Percentiles rank a stretch among this genome's conserved stretches.
Conservation (phyloP, 2,329 filamentous ascomycete genomes). For the Calonectria multiphialidica region DNA sequence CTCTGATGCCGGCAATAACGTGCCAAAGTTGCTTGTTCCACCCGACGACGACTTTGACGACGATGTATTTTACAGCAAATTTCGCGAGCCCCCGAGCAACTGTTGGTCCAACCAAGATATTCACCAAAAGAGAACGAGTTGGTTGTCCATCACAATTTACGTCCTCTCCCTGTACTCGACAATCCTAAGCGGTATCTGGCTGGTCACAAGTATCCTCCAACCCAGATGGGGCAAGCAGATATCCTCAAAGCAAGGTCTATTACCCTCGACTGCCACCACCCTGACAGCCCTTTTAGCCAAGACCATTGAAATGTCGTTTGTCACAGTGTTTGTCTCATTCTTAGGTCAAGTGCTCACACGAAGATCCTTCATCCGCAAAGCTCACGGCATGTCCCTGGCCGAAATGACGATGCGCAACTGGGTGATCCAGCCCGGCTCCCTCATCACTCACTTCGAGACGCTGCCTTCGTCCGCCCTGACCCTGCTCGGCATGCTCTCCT, state of each 20-base stretch:
- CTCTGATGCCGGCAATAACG: constrained; percentile 26
- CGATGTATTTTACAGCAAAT: constrained; percentile 48
- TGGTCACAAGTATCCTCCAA: constrained; percentile 71
- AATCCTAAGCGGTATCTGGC: constrained; percentile 73
- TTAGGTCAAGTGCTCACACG: constrained; percentile 81
- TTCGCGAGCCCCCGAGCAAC: constrained; percentile 47
- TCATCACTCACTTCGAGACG: constrained; percentile 77
- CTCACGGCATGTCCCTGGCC: constrained; percentile 77
- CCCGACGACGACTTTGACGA: constrained; percentile 43
- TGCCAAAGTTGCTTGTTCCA: constrained; percentile 28
- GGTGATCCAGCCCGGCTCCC: constrained; percentile 78
- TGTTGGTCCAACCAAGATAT: constrained; percentile 50
- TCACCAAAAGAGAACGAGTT: constrained; percentile 51
- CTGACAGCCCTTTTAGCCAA: constrained; percentile 80
- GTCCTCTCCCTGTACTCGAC: constrained; percentile 72
- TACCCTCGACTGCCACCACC: constrained; percentile 74
- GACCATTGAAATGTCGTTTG: constrained; percentile 82
- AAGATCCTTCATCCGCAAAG: constrained; percentile 70
- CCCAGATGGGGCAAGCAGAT: constrained; percentile 73
- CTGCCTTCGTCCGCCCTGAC: constrained; percentile 74
- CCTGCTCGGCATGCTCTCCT: constrained; percentile 72
- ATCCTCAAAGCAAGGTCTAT: constrained; percentile 63
- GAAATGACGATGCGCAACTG: constrained; percentile 83
- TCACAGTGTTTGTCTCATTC: constrained; percentile 81
- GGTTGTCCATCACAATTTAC: constrained; percentile 63